Evolutionary conservation across 768 basidiomycete species (phyloP), one percentile per base, ranked within the genome.

Genomic region (Pleurotus platypus): DNA sequence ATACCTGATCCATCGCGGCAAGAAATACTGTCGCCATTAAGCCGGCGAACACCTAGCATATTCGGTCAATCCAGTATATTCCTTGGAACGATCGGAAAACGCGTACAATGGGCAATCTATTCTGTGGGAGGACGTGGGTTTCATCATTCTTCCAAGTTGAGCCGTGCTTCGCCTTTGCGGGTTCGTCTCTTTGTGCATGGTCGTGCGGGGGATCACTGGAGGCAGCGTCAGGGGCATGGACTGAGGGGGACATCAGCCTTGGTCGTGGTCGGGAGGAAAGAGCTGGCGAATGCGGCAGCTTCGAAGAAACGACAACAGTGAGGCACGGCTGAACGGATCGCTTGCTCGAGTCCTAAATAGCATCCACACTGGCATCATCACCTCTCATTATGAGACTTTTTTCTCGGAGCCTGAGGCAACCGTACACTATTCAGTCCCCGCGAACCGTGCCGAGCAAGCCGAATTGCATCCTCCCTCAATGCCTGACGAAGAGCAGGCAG

Each of bases 1-100:
- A 13, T 57, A 84, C 85, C 72, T 87, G 84, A 64, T 87, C 85
- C 40, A 87, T 71, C 3, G 84, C 83, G 6, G 82, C 81, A 59
- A 80, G 66, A 59, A 82, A 80, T 3, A 76, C 66, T 5, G 69
- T 67, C n/a, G 69, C 60, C 76, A 79, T 79, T 39, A 80, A 65
- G 5, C 77, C 79, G 20, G 68, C 57, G 56, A 80, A 79, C 6
- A 82, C 80, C 79, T 81, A 55, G 1, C 47, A 57, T 15, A 22
- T 12, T 4, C 16, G 7, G 43, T 51, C 13, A 46, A 16, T 20
- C 42, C 12, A 11, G n/a, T 16, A 12, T 27, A 26, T 1, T 15
- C n/a, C 43, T 20, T 55, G 13, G 43, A 30, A 24, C n/a, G 13
- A 56, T 18, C 35, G 16, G 13, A 24, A 56, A 54, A 26, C 40